Base-by-base conservation (phyloP, 805 yeast genomes). In the Priceomyces carsonii region DNA sequence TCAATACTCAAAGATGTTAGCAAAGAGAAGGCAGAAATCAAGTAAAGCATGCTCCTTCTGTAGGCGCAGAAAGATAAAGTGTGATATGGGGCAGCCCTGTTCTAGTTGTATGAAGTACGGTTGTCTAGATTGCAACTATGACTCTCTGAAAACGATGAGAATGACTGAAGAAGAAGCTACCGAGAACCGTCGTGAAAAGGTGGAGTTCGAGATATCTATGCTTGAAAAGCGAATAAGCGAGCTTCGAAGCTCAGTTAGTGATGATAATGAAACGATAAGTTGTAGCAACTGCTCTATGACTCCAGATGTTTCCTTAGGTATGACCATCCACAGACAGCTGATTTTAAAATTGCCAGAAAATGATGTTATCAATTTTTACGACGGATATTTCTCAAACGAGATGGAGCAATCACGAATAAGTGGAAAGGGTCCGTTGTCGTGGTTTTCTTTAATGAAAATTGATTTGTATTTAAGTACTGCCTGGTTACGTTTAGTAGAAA, bases 81-180 rank as follows among this genome's bases (percentile, higher is more conserved):
- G 29, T 26, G 29, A 26, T 26, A 26, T 12, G 29, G 16, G 16
- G 8, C 17, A 26, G 14, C 29, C 29, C 10, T 26, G 29, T n/a
- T 26, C 29, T 14, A 26, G 17, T 8, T 26, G 29, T 23, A 15
- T 23, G 26, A 23, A 15, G 14, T 23, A 23, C 14, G 26, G 26
- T 13, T 23, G 26, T 15, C 26, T 23, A 12, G 26, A 23, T 15
- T 23, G 26, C 14, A 7, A 12, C 5, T 23, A 23, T 23, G 14
- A 13, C 5, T 12, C n/a, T 12, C 14, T 12, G 6, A 23, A 12
- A 23, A 6, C 14, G 14, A 15, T 12, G 26, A 23, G 5, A 12
- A 15, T 12, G 26, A 23, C n/a, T 13, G 14, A 7, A 5, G 26
- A 23, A 23, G 14, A 23, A 15, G 14, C n/a, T 5, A 23, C 14